A percentile compares a stretch with the other conserved stretches of the same genome.
Evolutionary conservation across 805 yeast genomes (phyloP).

Genomic region (Torulaspora maleeae): DNA sequence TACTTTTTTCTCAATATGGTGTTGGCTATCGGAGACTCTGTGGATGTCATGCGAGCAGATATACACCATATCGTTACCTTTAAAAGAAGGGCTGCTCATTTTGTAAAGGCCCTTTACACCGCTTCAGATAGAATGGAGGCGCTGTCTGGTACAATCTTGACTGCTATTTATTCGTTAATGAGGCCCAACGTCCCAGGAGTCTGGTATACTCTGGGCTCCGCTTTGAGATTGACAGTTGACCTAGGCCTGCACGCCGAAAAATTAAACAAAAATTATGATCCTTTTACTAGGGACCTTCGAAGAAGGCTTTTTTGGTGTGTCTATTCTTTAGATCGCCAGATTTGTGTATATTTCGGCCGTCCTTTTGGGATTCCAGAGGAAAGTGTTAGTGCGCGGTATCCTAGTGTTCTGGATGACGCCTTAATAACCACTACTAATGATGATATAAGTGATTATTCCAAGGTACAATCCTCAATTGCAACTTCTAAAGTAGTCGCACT

Average conservation of each 20-base stretch:
- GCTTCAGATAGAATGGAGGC: constrained; percentile 62
- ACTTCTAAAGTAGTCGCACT: constrained; percentile 66
- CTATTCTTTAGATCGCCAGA: constrained; percentile 78
- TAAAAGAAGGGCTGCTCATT: constrained; percentile 57
- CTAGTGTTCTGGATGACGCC: constrained; percentile 71
- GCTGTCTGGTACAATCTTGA: constrained; percentile 63
- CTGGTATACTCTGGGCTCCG: constrained; percentile 86
- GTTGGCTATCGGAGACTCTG: constrained; percentile 77
- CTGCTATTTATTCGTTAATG: constrained; percentile 74
- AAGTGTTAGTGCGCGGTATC: constrained; percentile 63
- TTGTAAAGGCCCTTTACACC: constrained; percentile 52
- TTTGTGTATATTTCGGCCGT: constrained; percentile 79
- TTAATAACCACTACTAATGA: constrained; percentile 41
- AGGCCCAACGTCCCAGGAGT: constrained; percentile 86
- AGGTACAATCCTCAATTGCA: constrained; percentile 40
- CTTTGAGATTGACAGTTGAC: constrained; percentile 75
- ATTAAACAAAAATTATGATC: constrained; percentile 40
- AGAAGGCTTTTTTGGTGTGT: constrained; percentile 86
- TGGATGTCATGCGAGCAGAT: constrained; percentile 63
- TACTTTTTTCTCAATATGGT: constrained; percentile 69
- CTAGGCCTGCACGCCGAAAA: constrained; percentile 76
- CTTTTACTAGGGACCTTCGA: constrained; percentile 61
- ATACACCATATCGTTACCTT: constrained; percentile 64
- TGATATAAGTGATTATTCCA: constrained; percentile 39
- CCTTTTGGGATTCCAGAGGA: constrained; percentile 89